These are phyloP conservation scores for Boletus subparvulus DNA, from an alignment of 768 basidiomycete genomes.

Conservation along the genomic window DNA sequence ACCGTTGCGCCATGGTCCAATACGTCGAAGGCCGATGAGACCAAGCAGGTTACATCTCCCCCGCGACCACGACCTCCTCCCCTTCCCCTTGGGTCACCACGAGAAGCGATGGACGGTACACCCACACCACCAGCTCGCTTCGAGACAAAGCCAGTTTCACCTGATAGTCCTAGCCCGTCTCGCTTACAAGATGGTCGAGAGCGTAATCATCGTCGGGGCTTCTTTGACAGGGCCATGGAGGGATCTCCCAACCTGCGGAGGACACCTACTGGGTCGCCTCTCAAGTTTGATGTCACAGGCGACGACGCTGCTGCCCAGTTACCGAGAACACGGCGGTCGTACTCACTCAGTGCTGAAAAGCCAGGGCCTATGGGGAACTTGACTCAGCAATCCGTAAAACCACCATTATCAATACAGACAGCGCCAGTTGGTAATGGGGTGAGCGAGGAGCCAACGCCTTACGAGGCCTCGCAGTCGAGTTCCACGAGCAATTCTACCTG, in stretches of 20 bases:
- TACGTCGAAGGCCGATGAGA: not conserved
- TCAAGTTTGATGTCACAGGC: slow-evolving; percentile 19
- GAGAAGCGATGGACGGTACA: slow-evolving; percentile 8
- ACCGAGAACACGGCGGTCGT: slow-evolving; percentile 37
- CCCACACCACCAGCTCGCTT: slow-evolving; percentile 6
- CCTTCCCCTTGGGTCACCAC: slow-evolving; percentile 27
- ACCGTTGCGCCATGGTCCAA: slow-evolving; percentile 43
- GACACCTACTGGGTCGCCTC: slow-evolving; percentile 53
- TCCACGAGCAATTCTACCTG: slow-evolving; percentile 47
- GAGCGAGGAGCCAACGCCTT: slow-evolving; percentile 47
- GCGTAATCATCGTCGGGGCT: slow-evolving; percentile 60
- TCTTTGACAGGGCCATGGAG: slow-evolving; percentile 45
- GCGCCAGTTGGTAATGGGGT: slow-evolving; percentile 16
- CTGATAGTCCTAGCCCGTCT: slow-evolving; percentile 12
- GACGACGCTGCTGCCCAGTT: slow-evolving; percentile 24
- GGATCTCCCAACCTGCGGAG: slow-evolving; percentile 35
- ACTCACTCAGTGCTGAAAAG: slow-evolving; percentile 25
- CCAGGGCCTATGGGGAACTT: slow-evolving; percentile 9
- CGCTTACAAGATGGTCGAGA: slow-evolving; percentile 15
- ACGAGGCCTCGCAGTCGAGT: slow-evolving; percentile 41
- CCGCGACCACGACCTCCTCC: not conserved
- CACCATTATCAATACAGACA: slow-evolving; percentile 13
- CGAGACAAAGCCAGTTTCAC: slow-evolving; percentile 5
- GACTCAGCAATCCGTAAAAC: slow-evolving; percentile 7
- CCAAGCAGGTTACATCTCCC: not conserved